Evolutionary conservation across 805 yeast species (phyloP).

Genomic region (Millerago galiae): DNA sequence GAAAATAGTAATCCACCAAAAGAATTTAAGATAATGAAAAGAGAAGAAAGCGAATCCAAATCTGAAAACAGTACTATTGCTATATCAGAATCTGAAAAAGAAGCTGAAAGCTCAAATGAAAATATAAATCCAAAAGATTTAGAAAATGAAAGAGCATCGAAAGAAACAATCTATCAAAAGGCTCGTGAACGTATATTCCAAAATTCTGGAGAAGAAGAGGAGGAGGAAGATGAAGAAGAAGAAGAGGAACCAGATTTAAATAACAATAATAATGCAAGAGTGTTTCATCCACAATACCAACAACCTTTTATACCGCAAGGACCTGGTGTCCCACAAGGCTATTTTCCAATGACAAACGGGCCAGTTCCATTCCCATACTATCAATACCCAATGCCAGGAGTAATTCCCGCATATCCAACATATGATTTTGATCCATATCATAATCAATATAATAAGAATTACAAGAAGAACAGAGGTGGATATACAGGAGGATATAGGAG

Average conservation of each 20-base stretch:
- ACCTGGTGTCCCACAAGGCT: neutral
- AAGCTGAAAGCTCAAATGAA: neutral
- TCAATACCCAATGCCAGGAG: neutral
- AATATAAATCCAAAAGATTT: conserved; percentile 11
- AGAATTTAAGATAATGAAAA: conserved; percentile 23
- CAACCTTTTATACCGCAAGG: neutral
- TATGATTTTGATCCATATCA: neutral
- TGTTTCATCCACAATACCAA: conserved; percentile 1
- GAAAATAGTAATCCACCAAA: conserved; percentile 6
- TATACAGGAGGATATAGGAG: conserved; percentile 1
- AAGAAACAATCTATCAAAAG: conserved; percentile 37
- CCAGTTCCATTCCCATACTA: neutral
- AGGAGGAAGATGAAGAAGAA: conserved; percentile 19
- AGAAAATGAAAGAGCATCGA: conserved; percentile 31
- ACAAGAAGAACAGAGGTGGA: conserved; percentile 2
- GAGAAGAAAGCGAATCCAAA: conserved; percentile 4
- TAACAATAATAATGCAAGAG: neutral
- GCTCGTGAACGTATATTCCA: conserved; percentile 34
- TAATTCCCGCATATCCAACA: neutral
- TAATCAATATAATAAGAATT: neutral
- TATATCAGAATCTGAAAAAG: neutral
- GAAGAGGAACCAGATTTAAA: conserved; percentile 10
- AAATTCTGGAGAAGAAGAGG: conserved; percentile 26
- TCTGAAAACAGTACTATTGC: neutral
- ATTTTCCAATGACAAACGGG: neutral